Evolutionary conservation across 2,329 filamentous ascomycete genomes (phyloP).

Genomic region (Aspergillus sp.): DNA sequence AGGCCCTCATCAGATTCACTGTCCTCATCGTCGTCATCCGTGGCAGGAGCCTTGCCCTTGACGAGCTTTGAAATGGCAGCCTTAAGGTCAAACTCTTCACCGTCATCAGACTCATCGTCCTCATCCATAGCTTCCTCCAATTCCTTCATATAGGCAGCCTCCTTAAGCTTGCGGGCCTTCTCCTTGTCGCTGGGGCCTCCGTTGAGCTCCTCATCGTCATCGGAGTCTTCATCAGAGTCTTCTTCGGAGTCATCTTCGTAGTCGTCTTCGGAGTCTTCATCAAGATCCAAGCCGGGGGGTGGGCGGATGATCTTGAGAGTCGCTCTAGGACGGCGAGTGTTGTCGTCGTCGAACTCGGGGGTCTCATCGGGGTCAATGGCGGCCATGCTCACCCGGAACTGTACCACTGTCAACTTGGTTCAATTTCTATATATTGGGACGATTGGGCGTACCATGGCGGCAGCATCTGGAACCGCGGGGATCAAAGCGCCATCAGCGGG

Average conservation of each 20-base stretch:
- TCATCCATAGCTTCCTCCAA: constrained; percentile 67
- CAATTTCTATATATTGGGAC: neutral
- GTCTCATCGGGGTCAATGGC: constrained; percentile 87
- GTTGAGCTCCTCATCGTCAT: constrained; percentile 73
- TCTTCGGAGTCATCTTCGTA: constrained; percentile 47
- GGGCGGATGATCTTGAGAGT: constrained; percentile 89
- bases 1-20: constrained; percentile 58
- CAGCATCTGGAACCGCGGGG: constrained; percentile 74
- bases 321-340: constrained; percentile 67
- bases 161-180: constrained; percentile 84
- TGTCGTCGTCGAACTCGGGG: constrained; percentile 64
- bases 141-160: constrained; percentile 74
- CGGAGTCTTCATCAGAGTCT: constrained; percentile 44
- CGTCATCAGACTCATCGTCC: constrained; percentile 56
- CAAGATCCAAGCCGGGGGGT: constrained; percentile 57
- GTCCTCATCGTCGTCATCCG: constrained; percentile 60
- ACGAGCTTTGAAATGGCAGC: constrained; percentile 56
- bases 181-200: constrained; percentile 87
- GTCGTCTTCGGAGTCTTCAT: constrained; percentile 57
- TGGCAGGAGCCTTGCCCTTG: constrained; percentile 69
- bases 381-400: constrained; percentile 99
- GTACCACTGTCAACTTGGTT: constrained; percentile 7
- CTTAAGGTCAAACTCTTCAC: constrained; percentile 55
- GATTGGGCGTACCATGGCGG: constrained; percentile 70
- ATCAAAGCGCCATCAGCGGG: constrained; percentile 81